These are phyloP conservation scores for Aspergillus wentii DNA, from an alignment of 495 filamentous ascomycete species.

Conservation along the genomic window DNA sequence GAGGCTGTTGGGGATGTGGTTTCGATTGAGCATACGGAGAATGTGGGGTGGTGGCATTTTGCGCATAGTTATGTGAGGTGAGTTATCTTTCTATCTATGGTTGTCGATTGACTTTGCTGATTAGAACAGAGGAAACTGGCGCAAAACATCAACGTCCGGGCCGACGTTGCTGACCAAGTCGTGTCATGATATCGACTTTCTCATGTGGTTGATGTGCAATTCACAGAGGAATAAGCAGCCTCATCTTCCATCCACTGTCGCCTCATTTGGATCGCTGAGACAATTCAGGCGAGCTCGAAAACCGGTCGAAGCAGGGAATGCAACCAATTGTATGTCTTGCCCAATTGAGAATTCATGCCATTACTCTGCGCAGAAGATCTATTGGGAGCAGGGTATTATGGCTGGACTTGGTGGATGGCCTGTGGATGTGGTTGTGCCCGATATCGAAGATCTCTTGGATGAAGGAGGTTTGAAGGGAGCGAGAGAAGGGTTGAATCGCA, in stretches of 20 bases:
- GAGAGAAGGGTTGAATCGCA: no score
- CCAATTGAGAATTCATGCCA: constrained; percentile 60
- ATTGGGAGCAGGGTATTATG: constrained; percentile 47
- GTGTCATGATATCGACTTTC: constrained; percentile 82
- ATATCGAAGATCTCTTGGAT: constrained; percentile 62
- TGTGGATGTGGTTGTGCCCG: constrained; percentile 66
- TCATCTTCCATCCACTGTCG: constrained; percentile 62
- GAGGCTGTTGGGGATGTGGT: constrained; percentile 64
- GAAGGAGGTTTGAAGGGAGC: constrained; percentile 17
- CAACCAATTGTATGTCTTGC: constrained; percentile 76
- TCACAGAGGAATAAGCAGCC: no score
- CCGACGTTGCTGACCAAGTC: constrained; percentile 73
- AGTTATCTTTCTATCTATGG: not conserved
- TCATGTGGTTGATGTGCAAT: constrained; percentile 84
- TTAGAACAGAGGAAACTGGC: constrained; percentile 63
- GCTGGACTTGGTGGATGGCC: constrained; percentile 64
- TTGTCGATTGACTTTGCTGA: not conserved
- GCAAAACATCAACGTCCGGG: constrained; percentile 1
- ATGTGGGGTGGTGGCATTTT: constrained; percentile 88
- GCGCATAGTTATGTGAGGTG: constrained; percentile 69
- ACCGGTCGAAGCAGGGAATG: constrained; percentile 56
- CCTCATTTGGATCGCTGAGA: constrained; percentile 59
- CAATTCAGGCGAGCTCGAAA: constrained; percentile 65
- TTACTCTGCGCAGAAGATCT: constrained; percentile 70
- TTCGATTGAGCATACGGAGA: constrained; percentile 77